phyloP scores from a whole-genome alignment of 768 basidiomycete species.

The Calocera viscosa region DNA sequence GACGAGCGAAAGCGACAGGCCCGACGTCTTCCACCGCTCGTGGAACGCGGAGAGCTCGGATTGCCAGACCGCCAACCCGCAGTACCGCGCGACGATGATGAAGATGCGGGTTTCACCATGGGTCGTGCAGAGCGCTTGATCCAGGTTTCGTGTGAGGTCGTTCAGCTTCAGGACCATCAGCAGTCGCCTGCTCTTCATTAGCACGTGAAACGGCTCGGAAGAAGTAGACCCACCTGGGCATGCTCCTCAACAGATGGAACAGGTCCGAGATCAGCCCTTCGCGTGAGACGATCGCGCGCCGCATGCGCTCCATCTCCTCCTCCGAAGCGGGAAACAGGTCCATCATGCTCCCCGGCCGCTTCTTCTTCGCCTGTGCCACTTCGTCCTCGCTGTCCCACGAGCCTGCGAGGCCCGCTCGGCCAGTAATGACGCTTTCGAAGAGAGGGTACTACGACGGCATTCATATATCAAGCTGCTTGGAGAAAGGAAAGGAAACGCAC shows the following conservation, averaged over 20 bases:
- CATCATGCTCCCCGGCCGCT: constrained; percentile 62
- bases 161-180: constrained; percentile 46
- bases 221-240: constrained; percentile 55
- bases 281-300: constrained; percentile 65
- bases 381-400: constrained; percentile 36
- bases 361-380: constrained; percentile 26
- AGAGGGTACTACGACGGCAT: constrained; percentile 69
- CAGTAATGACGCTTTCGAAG: constrained; percentile 88
- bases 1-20: constrained; percentile 19
- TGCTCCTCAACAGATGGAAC: constrained; percentile 72
- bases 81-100: constrained; percentile 81
- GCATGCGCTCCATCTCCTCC: constrained; percentile 67
- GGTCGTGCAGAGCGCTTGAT: constrained; percentile 77
- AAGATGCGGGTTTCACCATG: constrained; percentile 66
- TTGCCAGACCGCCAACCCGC: constrained; percentile 64
- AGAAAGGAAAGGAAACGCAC: constrained; percentile 34
- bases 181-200: constrained; percentile 38
- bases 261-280: constrained; percentile 78
- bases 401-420: constrained; percentile 60
- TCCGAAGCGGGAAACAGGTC: constrained; percentile 60
- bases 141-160: constrained; percentile 71
- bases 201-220: constrained; percentile 32
- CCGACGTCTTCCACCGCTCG: constrained; percentile 8
- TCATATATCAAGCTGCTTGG: too few species aligned
- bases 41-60: constrained; percentile 45